Evolutionary conservation across 352 stramenopile species (phyloP), one percentile per base, ranked within the genome.

Genomic region (Pythium coloratum): DNA sequence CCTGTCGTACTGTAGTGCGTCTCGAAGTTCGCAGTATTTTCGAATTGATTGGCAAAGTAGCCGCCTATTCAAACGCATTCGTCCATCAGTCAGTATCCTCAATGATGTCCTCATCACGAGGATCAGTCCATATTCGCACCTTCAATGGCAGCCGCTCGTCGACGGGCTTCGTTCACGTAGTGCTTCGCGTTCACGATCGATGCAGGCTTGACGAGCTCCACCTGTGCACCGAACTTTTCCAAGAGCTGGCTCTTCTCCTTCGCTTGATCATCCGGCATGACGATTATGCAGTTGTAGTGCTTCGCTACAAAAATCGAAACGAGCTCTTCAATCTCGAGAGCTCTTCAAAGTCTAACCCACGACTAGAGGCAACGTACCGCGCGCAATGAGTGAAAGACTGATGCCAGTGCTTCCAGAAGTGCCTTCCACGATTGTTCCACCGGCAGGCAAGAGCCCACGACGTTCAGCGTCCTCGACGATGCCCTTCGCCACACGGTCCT

Each of bases 1-100:
- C 95, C 98, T 0, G 97, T 99, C 13, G 84, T 92, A 7, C 75
- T 58, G 69, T 98, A 98, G 80, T 99, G 97, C 13, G 90, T 96
- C 6, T 94, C 76, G 26, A 93, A 96, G 82, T 99, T 99, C 32
- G 95, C 86, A 26, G 86, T 81, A 76, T 99, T 99, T 65, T 99
- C 97, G 73, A 99, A 99, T 73, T 99, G 98, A 72, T 99, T 91
- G 40, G 97, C 90, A 74, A 99, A 99, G 60, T 97, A 95, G 8
- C 89, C 96, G 30, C 90, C 88, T 92, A 57, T 1, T 24, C 16
- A 13, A 66, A 58, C 38, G 26, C 42, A 34, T 42, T 4, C 18
- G 26, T 42, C 16, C 20, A 26, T 53, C n/a, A 28, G 6, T 30
- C 30, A 32, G 14, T 10, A 24, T 10, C 6, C 12, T 12, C 16